Base-by-base conservation (phyloP, 768 basidiomycete genomes). In the Piloderma croceum region DNA sequence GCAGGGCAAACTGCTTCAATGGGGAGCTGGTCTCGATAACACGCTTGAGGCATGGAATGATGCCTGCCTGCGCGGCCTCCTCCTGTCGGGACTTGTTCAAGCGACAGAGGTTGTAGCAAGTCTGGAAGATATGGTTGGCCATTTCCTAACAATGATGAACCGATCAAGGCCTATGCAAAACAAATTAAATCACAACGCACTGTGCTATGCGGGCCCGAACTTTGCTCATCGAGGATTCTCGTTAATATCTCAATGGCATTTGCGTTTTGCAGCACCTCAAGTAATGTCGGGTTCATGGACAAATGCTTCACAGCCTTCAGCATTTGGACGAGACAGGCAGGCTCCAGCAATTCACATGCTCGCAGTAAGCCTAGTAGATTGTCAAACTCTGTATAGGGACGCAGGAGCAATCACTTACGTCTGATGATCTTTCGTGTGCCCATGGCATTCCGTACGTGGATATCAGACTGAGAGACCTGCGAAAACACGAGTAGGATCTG, bases 291-390 rank as follows among this genome's bases (percentile, higher is more conserved):
- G 46, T 85, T 91, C 82, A 97, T 99, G 12, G 92, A 93, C 4
- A 98, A 70, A 57, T 98, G 93, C 55, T 97, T 97, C 55, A 98
- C 80, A 3, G 92, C 90, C 64, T 96, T 96, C 49, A 98, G 75
- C 70, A 92, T 80, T 22, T 82, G 76, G 2, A 92, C 86, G 10
- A 97, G 74, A 48, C 89, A 81, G 42, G 90, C 85, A n/a, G 87
- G 81, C 42, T 91, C 84, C 15, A 99, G 74, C 3, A 87, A 62
- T 50, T 89, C 83, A 58, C 91, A 92, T 6, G 90, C 90, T 19
- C 90, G 76, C 46, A 99, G 64, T 17, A 98, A 58, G 10, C 92
- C 92, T 96, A 42, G 22, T n/a, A 29, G 27, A 29, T 29, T 9
- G 27, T 15, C 27, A 29, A 9, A 15, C 27, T 29, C 9, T 29